Base-by-base conservation (phyloP, 331 rosid species). In the Pyracantha coccinea region DNA sequence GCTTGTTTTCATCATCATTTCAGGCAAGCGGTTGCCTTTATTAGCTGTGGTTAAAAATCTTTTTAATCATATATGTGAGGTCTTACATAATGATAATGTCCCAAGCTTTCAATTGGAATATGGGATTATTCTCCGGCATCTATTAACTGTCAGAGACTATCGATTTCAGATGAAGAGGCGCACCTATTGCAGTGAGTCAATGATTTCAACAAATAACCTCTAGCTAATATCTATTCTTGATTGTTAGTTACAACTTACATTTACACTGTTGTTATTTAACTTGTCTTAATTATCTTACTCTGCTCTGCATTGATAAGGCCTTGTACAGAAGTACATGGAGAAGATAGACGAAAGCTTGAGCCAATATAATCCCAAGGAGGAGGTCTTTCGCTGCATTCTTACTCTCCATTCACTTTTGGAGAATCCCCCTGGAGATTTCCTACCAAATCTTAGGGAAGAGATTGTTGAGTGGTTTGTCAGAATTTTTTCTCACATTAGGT, bases 381-480 rank as follows among this genome's bases (percentile, higher is more conserved):
- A 93, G 89, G 88, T 88, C 70, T 89, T 93, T 78, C 98, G 96
- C 71, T 77, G 88, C 83, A 85, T 91, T 71, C 64, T 89, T 76
- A 88, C 97, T 7, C 93, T 94, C 67, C 93, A 90, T 73, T 90
- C 96, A 8, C 96, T 92, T 80, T 69, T 94, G 86, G 94, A 88
- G 83, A 90, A 85, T 82, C 93, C 96, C 69, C 99, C 99, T 25
- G 91, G 95, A 27, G 97, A 92, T 84, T 88, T 88, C 78, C 85
- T 92, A 63, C 79, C 75, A 75, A 90, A 53, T 80, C 80, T 92
- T 29, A 88, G 96, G 77, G 89, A 87, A 17, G 87, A 74, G 79
- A 53, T 86, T 72, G 83, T 90, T 64, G 83, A 86, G 81, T 89
- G 95, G 55, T 80, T 94, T 78, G 87, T 82, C 33, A 73, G 79